Base-by-base conservation (phyloP, 2,329 filamentous ascomycete species). In the Xylaria sp. region DNA sequence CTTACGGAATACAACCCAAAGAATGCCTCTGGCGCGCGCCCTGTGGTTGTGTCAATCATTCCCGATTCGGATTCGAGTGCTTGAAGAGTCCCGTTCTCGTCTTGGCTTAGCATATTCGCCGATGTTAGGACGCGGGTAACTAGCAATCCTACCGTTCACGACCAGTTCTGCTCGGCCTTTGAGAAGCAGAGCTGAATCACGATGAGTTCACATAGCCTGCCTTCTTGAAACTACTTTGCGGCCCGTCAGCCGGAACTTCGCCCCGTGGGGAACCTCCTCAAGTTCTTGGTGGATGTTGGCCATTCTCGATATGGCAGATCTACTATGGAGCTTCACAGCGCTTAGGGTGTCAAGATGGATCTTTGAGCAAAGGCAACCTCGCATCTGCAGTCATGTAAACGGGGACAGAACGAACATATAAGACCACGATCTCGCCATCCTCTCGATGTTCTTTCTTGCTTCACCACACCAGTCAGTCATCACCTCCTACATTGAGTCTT, bases 241-340 rank as follows among this genome's bases (percentile, higher is more conserved):
- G 65, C 60, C 65, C 65, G 66, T 55, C 51, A 62, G 60, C 63
- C 66, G 63, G 52, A 52, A 49, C 52, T 55, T 54, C 56, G 54
- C 61, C 55, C 59, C 58, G 58, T 57, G 42, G 51, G 35, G 19
- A 58, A 34, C 10, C 9, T 37, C 55, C 46, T 54, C 48, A 56
- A 60, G 30, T 47, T 52, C 48, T 59, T 23, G 7, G 37, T 58
- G 54, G 58, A 49, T 16, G 54, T 42, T 47, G 54, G 49, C 58
- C 48, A 49, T 58, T 63, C 60, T 55, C 63, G 44, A 63, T 61
- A 61, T 35, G 56, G 63, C 23, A 63, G 50, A 59, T 42, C 35
- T 18, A 35, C 7, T 52, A 52, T 37, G 51, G 47, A 52, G 23
- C 39, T 37, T 42, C 48, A 55, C 52, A 54, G 44, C 23, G 52